phyloP scores from a whole-genome alignment of 352 stramenopile species.

The Globisporangium paddicum region DNA sequence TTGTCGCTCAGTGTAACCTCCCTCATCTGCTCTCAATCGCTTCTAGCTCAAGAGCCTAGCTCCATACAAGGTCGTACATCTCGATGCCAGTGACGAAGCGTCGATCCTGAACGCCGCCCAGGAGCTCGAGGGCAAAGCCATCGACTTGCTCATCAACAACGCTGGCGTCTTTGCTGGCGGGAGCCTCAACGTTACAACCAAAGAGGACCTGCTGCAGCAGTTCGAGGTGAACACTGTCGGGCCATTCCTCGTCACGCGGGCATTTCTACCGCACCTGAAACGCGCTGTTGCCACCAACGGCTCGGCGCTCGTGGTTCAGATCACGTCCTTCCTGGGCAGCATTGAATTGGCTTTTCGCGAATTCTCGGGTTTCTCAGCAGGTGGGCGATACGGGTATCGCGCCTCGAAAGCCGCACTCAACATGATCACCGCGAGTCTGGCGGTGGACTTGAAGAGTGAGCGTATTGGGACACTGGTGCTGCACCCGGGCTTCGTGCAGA shows the following conservation, averaged over 20 bases:
- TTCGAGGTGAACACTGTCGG: conserved; percentile 38
- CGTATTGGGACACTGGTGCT: conserved; percentile 22
- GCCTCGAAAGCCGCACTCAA: conserved; percentile 47
- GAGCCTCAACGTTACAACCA: conserved; percentile 8
- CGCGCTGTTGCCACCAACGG: conserved; percentile 4
- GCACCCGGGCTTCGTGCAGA: conserved; percentile 34
- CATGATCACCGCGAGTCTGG: conserved; percentile 21
- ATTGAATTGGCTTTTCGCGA: conserved; percentile 10
- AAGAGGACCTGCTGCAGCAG: conserved; percentile 18
- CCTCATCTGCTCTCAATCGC: conserved; percentile 1
- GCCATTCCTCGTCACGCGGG: conserved; percentile 25
- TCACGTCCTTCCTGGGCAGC: conserved; percentile 18
- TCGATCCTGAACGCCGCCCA: conserved; percentile 15
- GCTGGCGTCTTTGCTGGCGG: conserved; percentile 15
- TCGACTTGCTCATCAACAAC: conserved; percentile 45
- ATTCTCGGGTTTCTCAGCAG: not conserved
- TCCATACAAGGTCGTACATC: conserved; percentile 18
- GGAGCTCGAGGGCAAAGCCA: conserved; percentile 13
- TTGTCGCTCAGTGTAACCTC: no score
- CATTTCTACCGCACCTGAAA: conserved; percentile 21
- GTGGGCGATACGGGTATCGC: conserved; percentile 33
- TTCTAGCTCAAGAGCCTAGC: conserved; percentile 13
- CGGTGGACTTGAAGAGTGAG: conserved; percentile 20
- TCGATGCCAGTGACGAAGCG: conserved; percentile 19
- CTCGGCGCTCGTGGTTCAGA: conserved; percentile 18